Evolutionary conservation across 2,329 filamentous ascomycete genomes (phyloP).

Genomic region (Aphanocladium album): DNA sequence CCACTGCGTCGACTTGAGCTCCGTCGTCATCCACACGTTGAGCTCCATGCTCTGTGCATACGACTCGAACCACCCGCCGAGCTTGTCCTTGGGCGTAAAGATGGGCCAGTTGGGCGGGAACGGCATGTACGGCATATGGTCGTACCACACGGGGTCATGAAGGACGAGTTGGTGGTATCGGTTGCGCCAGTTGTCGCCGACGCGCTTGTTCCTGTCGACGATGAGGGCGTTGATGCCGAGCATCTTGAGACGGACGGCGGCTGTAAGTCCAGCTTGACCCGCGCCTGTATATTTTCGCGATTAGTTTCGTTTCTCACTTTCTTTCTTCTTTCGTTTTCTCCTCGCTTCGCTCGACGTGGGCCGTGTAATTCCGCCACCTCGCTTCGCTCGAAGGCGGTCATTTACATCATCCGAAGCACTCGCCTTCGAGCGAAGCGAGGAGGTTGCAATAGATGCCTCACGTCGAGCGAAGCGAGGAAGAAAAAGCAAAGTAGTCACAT

Average conservation of each 20-base stretch:
- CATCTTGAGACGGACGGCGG: constrained; percentile 42
- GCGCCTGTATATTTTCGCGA: constrained; percentile 27
- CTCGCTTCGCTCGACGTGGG: not conserved
- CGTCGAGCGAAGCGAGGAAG: not conserved
- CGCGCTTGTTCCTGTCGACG: constrained; percentile 36
- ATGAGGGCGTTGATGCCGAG: constrained; percentile 39
- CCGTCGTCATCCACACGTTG: constrained; percentile 57
- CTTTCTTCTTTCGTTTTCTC: not conserved
- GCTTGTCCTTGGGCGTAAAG: constrained; percentile 64
- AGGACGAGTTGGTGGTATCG: constrained; percentile 53
- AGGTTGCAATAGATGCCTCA: not conserved
- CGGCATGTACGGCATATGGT: constrained; percentile 54
- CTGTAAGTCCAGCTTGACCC: constrained; percentile 35
- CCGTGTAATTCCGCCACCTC: not conserved
- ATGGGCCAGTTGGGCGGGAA: constrained; percentile 60
- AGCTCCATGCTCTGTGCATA: constrained; percentile 59
- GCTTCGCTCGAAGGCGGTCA: not conserved
- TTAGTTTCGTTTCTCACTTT: constrained; percentile 15
- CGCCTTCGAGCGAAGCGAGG: too few species aligned
- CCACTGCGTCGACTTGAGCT: constrained; percentile 44
- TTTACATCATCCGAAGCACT: not conserved
- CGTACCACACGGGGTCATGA: constrained; percentile 58
- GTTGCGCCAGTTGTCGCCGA: constrained; percentile 54
- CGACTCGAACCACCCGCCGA: constrained; percentile 58
- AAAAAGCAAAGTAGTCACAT: not conserved